Percentiles rank a stretch among this genome's conserved stretches.
Evolutionary conservation across 345 rosid species (phyloP).

Genomic region (Lepidium sativum): DNA sequence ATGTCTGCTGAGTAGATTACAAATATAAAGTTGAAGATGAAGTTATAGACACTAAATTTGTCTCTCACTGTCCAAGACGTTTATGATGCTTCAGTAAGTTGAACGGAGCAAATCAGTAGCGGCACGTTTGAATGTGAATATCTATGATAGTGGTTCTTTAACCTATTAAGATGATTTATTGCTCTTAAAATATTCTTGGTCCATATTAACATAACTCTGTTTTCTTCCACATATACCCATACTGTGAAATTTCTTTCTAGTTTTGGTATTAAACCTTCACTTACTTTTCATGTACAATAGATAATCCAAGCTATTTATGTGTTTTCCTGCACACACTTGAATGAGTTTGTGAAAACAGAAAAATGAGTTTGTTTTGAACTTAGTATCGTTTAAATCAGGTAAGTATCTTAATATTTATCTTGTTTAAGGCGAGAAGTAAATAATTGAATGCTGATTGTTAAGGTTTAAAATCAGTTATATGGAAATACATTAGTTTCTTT

Average conservation of each 20-base stretch:
- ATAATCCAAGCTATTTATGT: neutral
- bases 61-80: no score
- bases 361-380: neutral
- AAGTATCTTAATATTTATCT: neutral
- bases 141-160: neutral
- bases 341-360: constrained; percentile 1
- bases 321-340: neutral
- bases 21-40: no score
- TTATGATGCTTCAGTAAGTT: no score
- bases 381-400: neutral
- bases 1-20: no score
- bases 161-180: neutral
- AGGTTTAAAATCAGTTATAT: neutral
- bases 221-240: neutral
- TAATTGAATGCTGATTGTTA: neutral
- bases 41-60: no score
- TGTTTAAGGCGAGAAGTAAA: neutral
- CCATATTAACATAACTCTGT: neutral
- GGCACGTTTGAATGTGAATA: no score
- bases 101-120: no score
- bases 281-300: neutral
- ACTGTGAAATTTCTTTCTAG: neutral
- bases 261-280: neutral
- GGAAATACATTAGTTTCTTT: constrained; percentile 7
- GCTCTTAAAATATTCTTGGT: constrained; percentile 1